Conservation (phyloP, 306 rosid genomes). For the Glycine tomentella region DNA sequence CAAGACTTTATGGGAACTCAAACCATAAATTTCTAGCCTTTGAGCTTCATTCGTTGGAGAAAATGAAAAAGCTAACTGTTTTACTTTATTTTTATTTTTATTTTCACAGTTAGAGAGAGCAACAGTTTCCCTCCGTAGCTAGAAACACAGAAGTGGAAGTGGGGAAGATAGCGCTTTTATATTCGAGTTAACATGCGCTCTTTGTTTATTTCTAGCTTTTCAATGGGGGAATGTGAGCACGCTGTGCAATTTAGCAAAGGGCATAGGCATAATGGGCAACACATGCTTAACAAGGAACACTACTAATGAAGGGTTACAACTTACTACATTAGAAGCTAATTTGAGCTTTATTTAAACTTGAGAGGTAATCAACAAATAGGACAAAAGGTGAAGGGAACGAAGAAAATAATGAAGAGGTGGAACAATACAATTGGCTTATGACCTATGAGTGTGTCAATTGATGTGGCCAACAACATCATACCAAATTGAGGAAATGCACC, state of each 20-base stretch:
- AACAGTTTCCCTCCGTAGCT: conserved; percentile 12
- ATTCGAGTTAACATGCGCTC: conserved; percentile 44
- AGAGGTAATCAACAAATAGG: background rate
- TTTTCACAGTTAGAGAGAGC: conserved; percentile 27
- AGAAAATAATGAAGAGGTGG: conserved; percentile 4
- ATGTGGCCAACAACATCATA: conserved; percentile 88
- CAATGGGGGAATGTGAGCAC: conserved; percentile 12
- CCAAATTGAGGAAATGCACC: conserved; percentile 68
- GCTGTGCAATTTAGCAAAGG: conserved; percentile 47
- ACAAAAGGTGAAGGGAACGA: background rate
- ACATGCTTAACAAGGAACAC: background rate
- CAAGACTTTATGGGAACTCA: conserved; percentile 49
- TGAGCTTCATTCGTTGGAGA: conserved; percentile 47
- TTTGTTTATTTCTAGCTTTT: background rate
- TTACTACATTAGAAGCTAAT: conserved; percentile 26
- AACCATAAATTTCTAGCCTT: conserved; percentile 46
- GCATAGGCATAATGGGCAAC: conserved; percentile 25
- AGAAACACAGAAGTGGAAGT: conserved; percentile 31
- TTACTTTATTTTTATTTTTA: background rate
- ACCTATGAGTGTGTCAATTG: conserved; percentile 65
- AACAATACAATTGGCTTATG: conserved; percentile 53
- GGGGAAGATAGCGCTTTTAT: conserved; percentile 5
- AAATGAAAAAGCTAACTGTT: conserved; percentile 31
- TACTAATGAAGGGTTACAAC: conserved; percentile 21
- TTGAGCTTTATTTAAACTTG: conserved; percentile 46